A percentile compares a stretch with the other conserved stretches of the same genome.
Evolutionary conservation across 495 filamentous ascomycete genomes (phyloP).

Genomic region (Neurospora sp.): DNA sequence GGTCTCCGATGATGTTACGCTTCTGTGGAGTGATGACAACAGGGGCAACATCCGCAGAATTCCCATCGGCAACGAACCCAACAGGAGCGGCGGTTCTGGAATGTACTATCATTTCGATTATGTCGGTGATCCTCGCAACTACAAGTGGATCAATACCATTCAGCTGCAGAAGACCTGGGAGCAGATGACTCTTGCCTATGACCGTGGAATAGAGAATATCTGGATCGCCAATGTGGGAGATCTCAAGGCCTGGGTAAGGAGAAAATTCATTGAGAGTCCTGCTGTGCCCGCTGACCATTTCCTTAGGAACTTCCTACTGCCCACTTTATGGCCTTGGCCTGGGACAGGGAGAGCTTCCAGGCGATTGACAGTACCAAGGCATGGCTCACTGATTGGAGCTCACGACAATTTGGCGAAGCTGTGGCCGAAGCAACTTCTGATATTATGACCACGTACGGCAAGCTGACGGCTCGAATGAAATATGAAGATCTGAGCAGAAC

Average conservation of each 20-base stretch:
- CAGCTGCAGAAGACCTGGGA: constrained; percentile 45
- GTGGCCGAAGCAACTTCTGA: constrained; percentile 29
- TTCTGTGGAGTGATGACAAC: constrained; percentile 61
- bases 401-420: constrained; percentile 14
- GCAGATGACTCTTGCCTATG: constrained; percentile 44
- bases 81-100: constrained; percentile 46
- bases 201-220: constrained; percentile 45
- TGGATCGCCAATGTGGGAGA: constrained; percentile 64
- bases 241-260: constrained; percentile 44
- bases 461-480: constrained; percentile 45
- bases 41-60: constrained; percentile 52
- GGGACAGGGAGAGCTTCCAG: constrained; percentile 38
- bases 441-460: constrained; percentile 48
- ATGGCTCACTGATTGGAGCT: constrained; percentile 43
- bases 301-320: constrained; percentile 41
- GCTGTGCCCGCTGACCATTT: not conserved
- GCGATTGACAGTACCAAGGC: constrained; percentile 31
- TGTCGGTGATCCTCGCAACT: constrained; percentile 46
- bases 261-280: not conserved
- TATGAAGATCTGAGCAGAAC: constrained; percentile 48
- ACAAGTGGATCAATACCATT: constrained; percentile 57
- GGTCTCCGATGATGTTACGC: constrained; percentile 53
- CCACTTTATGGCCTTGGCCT: constrained; percentile 51
- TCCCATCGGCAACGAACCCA: constrained; percentile 45
- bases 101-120: constrained; percentile 64